Evolutionary conservation across 306 rosid species (phyloP).

Genomic region (Phaseolus lunatus): DNA sequence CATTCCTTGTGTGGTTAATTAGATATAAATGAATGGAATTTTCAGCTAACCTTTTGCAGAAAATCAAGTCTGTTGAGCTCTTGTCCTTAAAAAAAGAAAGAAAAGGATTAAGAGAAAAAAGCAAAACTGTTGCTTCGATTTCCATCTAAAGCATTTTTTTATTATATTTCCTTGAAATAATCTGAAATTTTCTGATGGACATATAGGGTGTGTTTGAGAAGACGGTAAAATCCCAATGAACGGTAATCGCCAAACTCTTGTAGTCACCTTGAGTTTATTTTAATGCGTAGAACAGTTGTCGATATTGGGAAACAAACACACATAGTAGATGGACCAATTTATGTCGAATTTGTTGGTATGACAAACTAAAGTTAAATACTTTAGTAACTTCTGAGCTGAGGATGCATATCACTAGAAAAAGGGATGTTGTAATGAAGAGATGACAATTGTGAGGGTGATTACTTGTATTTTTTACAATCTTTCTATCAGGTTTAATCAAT

Average conservation of each 20-base stretch:
- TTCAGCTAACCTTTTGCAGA: not conserved
- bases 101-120: not conserved
- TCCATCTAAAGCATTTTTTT: conserved; percentile 1
- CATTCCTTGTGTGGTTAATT: conserved; percentile 9
- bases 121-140: not conserved
- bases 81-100: not conserved
- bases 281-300: too few relatives aligned
- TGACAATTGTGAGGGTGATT: conserved; percentile 10
- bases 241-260: too few relatives aligned
- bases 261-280: too few relatives aligned
- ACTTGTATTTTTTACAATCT: not conserved
- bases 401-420: conserved; percentile 1
- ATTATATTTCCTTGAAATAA: conserved; percentile 1
- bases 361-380: not conserved
- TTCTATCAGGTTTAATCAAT: not conserved
- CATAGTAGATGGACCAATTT: not conserved
- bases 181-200: not conserved
- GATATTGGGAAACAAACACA: too few relatives aligned
- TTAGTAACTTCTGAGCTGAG: conserved; percentile 6
- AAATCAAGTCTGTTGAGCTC: not conserved
- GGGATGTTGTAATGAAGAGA: not conserved
- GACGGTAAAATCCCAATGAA: too few relatives aligned
- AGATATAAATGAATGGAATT: not conserved
- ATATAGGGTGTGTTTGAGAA: not conserved
- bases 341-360: not conserved